A percentile compares a stretch with the other conserved stretches of the same genome.
These are phyloP conservation scores for Arabidopsis hybrid DNA, from an alignment of 441 rosid genomes.

Conservation along the genomic window DNA sequence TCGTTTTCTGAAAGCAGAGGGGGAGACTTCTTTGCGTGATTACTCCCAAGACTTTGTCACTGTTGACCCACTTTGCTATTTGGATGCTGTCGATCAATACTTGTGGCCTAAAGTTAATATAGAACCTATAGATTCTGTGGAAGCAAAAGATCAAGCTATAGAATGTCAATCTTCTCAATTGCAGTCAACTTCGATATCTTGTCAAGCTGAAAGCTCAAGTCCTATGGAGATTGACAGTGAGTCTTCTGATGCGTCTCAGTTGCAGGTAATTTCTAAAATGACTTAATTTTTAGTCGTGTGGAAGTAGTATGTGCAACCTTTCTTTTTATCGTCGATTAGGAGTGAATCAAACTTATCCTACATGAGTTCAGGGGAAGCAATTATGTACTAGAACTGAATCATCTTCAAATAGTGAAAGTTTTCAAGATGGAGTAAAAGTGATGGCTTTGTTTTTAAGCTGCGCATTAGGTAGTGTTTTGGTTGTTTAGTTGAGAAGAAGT, in stretches of 20 bases:
- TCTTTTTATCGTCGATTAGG: slow-evolving; percentile 46
- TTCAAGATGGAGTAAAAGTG: neutral
- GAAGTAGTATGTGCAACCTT: slow-evolving; percentile 30
- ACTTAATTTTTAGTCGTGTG: neutral
- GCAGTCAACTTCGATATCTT: slow-evolving; percentile 53
- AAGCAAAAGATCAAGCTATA: slow-evolving; percentile 48
- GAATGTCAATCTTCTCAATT: slow-evolving; percentile 51
- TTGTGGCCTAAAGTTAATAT: slow-evolving; percentile 68
- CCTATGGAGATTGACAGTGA: slow-evolving; percentile 52
- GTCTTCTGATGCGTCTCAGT: slow-evolving; percentile 51
- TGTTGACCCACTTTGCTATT: slow-evolving; percentile 85
- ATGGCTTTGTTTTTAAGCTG: too few species aligned
- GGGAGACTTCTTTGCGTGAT: slow-evolving; percentile 70
- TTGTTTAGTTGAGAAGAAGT: slow-evolving; percentile 25
- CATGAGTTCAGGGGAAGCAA: slow-evolving; percentile 46
- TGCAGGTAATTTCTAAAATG: slow-evolving; percentile 58
- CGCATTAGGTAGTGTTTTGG: neutral
- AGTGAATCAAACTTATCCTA: slow-evolving; percentile 44
- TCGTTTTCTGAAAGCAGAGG: slow-evolving; percentile 76
- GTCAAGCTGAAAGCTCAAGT: slow-evolving; percentile 61
- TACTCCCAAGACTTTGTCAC: slow-evolving; percentile 62
- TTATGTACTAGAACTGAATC: slow-evolving; percentile 38
- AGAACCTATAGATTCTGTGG: slow-evolving; percentile 48
- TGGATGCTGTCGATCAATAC: slow-evolving; percentile 73
- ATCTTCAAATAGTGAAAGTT: slow-evolving; percentile 18